Base-by-base conservation (phyloP, 257 asterid genomes). In the Primulina tabacum region DNA sequence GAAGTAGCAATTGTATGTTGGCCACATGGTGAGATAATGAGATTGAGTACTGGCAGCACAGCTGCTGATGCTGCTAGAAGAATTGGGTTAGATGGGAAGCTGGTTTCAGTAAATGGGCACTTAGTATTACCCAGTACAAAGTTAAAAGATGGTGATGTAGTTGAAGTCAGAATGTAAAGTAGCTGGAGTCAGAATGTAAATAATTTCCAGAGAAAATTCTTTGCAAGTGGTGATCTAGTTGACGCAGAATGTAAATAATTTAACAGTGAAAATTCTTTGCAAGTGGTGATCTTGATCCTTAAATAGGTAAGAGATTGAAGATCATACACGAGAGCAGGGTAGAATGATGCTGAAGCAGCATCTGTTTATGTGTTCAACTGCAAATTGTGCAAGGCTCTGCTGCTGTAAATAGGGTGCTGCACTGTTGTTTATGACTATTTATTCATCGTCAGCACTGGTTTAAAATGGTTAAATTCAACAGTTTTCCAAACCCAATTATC, bases 1-100 rank as follows among this genome's bases (percentile, higher is more conserved):
- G 98, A 93, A 76, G 96, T 93, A 68, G 98, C 92, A 6, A 81
- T 92, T 3, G 88, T 93, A 52, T 88, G 96, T 68, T 93, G 97
- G 98, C 97, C 98, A 7, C 78, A 87, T 40, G 97, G 98, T 40
- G 98, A 86, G 70, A 90, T 93, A 73, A 84, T 90, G 97, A 81
- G 97, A 69, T 67, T 90, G 82, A 81, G 86, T 47, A 82, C 78
- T n/a, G 98, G 98, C 28, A 93, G 98, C 86, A 93, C 98, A 0
- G 98, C 98, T 7, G 98, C 90, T 40, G 98, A 93, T 76, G 98
- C 97, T 73, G 98, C 97, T 53, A 82, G 84, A 77, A 77, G 93
- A 75, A 86, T 77, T 64, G 98, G 98, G 14, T 62, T 82, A 0
- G 98, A 90, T 3, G 98, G 98, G 18, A 90, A 82, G 81, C 74